phyloP scores from a whole-genome alignment of 2,329 filamentous ascomycete species.

The Botrytis sinoallii region DNA sequence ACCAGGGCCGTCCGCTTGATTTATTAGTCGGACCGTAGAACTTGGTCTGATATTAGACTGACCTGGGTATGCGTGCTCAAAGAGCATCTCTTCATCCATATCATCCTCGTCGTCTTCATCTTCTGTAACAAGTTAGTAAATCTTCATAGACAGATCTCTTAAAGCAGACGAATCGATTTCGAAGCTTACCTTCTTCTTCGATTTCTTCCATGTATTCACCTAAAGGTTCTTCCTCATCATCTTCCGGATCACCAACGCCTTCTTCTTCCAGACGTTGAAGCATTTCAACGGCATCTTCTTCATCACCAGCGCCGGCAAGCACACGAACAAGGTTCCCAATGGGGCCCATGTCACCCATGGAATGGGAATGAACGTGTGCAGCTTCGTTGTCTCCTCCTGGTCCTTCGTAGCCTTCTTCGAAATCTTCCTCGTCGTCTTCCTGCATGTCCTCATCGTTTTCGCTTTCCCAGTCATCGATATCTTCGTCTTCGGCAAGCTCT shows the following conservation, averaged over 20 bases:
- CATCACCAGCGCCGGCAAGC: slow-evolving; percentile 39
- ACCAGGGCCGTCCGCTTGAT: slow-evolving; percentile 29
- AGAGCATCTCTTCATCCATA: slow-evolving; percentile 64
- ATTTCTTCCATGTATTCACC: slow-evolving; percentile 53
- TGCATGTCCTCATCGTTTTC: slow-evolving; percentile 49
- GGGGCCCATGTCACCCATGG: slow-evolving; percentile 44
- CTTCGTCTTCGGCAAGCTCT: slow-evolving; percentile 53
- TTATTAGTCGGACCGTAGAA: slow-evolving; percentile 15
- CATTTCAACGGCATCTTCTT: slow-evolving; percentile 38
- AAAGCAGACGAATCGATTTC: background rate
- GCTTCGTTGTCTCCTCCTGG: slow-evolving; percentile 53
- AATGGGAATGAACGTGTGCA: slow-evolving; percentile 45
- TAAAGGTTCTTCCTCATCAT: slow-evolving; percentile 46
- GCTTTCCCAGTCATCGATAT: slow-evolving; percentile 59
- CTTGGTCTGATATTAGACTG: slow-evolving; percentile 37
- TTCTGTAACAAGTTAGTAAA: slow-evolving; percentile 36
- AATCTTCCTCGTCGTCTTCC: slow-evolving; percentile 48
- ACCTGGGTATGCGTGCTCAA: slow-evolving; percentile 56
- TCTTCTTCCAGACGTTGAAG: slow-evolving; percentile 43
- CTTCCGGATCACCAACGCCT: slow-evolving; percentile 40
- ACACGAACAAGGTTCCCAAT: slow-evolving; percentile 56
- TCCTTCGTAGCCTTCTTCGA: slow-evolving; percentile 52
- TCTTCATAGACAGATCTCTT: background rate
- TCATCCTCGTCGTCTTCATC: slow-evolving; percentile 70
- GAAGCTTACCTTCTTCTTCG: slow-evolving; percentile 55